Percentiles rank a stretch among this genome's conserved stretches.
Conservation (phyloP, 768 basidiomycete species). For the Termitomyces sp. region DNA sequence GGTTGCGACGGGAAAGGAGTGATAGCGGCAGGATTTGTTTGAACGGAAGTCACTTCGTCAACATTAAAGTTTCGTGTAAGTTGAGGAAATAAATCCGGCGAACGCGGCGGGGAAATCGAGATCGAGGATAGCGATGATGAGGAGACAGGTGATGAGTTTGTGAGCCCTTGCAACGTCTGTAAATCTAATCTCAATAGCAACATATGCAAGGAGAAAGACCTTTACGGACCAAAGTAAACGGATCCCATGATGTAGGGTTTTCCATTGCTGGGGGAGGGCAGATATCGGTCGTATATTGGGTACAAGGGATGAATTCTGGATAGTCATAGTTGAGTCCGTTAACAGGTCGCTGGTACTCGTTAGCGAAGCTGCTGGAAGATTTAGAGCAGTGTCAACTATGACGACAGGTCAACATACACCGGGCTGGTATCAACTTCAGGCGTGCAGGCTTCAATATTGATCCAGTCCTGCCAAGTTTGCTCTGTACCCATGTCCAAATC, state of each 20-base stretch:
- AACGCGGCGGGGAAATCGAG: neutral
- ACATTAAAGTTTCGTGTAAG: neutral
- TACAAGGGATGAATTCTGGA: neutral
- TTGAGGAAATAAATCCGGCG: neutral
- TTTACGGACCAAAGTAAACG: neutral
- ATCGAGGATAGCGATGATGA: neutral
- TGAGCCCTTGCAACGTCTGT: neutral
- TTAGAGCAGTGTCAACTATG: neutral
- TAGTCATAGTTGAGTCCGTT: neutral
- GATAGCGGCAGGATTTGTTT: neutral
- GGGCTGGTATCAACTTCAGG: neutral
- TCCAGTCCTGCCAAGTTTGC: constrained; percentile 8
- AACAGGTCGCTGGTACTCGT: neutral
- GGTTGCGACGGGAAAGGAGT: neutral
- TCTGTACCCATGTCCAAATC: neutral
- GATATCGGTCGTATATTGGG: neutral
- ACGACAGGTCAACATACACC: constrained; percentile 1
- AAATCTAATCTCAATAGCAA: neutral
- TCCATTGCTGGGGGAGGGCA: neutral
- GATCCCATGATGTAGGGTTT: neutral
- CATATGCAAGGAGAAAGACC: neutral
- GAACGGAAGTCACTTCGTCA: neutral
- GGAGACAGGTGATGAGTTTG: neutral
- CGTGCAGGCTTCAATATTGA: constrained; percentile 5
- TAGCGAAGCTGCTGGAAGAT: neutral